phyloP scores from a whole-genome alignment of 106 monocot species.

The Agapanthus africanus region DNA sequence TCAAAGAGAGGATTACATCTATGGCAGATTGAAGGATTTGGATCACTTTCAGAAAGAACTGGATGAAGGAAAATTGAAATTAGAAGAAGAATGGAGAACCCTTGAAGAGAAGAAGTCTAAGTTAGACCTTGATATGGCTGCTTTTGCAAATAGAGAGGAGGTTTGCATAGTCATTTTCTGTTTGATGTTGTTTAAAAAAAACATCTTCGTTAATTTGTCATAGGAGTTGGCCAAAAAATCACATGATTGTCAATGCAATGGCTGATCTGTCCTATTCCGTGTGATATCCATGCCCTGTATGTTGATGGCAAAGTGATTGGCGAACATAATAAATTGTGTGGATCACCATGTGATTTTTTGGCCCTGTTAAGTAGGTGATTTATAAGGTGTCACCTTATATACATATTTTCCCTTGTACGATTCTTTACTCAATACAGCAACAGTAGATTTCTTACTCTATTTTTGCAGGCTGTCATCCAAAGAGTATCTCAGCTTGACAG shows the following conservation, averaged over 20 bases:
- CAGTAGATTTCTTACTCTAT: not conserved
- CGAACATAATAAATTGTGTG: not conserved
- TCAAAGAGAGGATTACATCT: slow-evolving; percentile 64
- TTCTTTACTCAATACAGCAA: not conserved
- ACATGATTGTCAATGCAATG: not conserved
- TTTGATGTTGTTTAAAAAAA: not conserved
- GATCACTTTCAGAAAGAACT: slow-evolving; percentile 45
- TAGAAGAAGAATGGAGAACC: slow-evolving; percentile 39
- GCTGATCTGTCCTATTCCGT: not conserved
- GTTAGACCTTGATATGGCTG: slow-evolving; percentile 40
- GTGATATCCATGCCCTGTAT: not conserved
- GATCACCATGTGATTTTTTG: not conserved
- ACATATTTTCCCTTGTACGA: not conserved
- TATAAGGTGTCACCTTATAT: not conserved
- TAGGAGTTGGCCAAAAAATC: not conserved
- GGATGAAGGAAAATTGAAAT: slow-evolving; percentile 29
- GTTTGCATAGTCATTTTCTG: slow-evolving; percentile 20
- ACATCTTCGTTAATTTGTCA: not conserved
- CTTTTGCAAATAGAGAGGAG: slow-evolving; percentile 57
- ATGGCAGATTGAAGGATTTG: slow-evolving; percentile 42
- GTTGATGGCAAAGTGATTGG: not conserved
- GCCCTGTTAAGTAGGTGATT: not conserved
- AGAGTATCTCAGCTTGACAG: slow-evolving; percentile 62
- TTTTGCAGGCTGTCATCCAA: slow-evolving; percentile 49
- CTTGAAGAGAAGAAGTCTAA: slow-evolving; percentile 43